Percentiles rank a stretch among this genome's conserved stretches.
These are phyloP conservation scores for Penicillium tannophilum DNA, from an alignment of 495 filamentous ascomycete genomes.

Conservation along the genomic window DNA sequence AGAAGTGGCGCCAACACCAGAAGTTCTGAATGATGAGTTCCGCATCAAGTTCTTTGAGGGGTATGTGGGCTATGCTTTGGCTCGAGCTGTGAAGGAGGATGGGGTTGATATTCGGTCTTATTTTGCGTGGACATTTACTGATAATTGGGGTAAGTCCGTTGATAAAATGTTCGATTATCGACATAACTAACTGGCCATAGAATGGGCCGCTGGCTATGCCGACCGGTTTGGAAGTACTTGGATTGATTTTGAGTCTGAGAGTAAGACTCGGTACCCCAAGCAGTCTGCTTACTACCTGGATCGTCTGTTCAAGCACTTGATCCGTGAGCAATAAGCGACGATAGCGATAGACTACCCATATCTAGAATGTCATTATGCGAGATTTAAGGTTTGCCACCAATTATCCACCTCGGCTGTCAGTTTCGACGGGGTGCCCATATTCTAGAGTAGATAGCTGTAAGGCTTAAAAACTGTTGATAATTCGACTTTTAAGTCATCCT, in stretches of 20 bases:
- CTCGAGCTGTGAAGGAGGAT: constrained; percentile 44
- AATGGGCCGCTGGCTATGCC: constrained; percentile 53
- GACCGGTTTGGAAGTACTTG: constrained; percentile 49
- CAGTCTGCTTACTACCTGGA: constrained; percentile 47
- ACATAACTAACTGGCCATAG: constrained; percentile 24
- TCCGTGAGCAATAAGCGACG: constrained; percentile 21
- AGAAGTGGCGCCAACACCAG: constrained; percentile 40
- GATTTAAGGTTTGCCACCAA: not conserved
- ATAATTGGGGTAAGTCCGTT: constrained; percentile 43
- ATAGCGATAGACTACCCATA: not conserved
- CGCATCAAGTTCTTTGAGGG: constrained; percentile 48
- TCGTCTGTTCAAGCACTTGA: constrained; percentile 44
- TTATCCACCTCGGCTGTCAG: not conserved
- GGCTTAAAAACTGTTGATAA: too few relatives aligned
- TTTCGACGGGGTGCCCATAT: not conserved
- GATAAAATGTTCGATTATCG: not conserved
- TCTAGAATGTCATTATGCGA: too few relatives aligned
- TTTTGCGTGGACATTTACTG: constrained; percentile 52
- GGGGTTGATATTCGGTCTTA: constrained; percentile 50
- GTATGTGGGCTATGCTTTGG: constrained; percentile 46
- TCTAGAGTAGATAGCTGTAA: not conserved
- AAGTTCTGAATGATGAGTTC: constrained; percentile 46
- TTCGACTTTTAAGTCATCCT: too few relatives aligned
- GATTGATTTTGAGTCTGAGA: constrained; percentile 45
- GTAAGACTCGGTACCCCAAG: constrained; percentile 50